phyloP scores from a whole-genome alignment of 2,329 filamentous ascomycete species.

The Dendryphion nanum region DNA sequence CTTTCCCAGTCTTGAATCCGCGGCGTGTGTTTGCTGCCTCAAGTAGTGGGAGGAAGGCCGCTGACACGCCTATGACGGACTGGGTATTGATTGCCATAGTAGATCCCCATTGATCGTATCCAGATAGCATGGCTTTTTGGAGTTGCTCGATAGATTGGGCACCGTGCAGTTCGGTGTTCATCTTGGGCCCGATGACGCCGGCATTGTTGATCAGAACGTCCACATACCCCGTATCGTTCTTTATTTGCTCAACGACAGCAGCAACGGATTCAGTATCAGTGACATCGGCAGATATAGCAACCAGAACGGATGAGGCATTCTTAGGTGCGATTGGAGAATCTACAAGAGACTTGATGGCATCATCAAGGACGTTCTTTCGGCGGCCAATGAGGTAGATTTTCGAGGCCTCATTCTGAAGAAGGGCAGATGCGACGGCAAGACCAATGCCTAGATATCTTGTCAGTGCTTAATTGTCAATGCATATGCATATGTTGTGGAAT shows the following conservation, averaged over 20 bases:
- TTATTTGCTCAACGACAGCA: conserved; percentile 42
- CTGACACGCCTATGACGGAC: conserved; percentile 44
- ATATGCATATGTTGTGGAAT: conserved; percentile 11
- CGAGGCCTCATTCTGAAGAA: conserved; percentile 41
- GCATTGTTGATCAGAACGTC: conserved; percentile 56
- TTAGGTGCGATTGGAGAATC: conserved; percentile 27
- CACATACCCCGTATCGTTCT: conserved; percentile 45
- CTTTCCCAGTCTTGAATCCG: conserved; percentile 37
- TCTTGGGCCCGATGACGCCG: conserved; percentile 47
- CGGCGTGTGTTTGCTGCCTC: conserved; percentile 45
- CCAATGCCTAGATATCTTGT: conserved; percentile 31
- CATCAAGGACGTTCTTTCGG: conserved; percentile 40
- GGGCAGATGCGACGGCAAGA: conserved; percentile 40
- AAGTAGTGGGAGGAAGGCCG: conserved; percentile 47
- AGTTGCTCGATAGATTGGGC: conserved; percentile 46
- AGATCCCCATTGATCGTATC: conserved; percentile 32
- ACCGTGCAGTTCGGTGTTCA: conserved; percentile 41
- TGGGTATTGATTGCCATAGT: conserved; percentile 46
- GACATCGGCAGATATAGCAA: conserved; percentile 45
- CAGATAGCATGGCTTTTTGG: conserved; percentile 39
- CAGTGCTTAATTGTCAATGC: background rate
- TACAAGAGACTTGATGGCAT: conserved; percentile 38
- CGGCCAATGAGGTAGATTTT: conserved; percentile 49
- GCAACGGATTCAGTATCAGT: conserved; percentile 43
- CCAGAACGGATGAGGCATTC: conserved; percentile 24